Evolutionary conservation across 495 filamentous ascomycete genomes (phyloP), one percentile per base, ranked within the genome.

Genomic region (Neurospora terricola): DNA sequence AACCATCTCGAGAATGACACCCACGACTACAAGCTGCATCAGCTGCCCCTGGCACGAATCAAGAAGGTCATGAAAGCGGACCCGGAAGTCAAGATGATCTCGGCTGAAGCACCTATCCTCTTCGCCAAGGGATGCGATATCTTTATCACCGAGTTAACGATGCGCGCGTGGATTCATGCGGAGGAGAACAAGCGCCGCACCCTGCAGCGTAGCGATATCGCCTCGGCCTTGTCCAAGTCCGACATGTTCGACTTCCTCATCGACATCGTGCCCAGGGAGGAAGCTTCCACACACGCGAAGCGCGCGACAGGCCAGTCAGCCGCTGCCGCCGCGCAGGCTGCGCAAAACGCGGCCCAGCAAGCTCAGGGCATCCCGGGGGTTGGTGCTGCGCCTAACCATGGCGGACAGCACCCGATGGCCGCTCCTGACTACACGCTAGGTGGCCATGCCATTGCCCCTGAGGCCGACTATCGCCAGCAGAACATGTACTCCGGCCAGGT

Each of bases 61-160:
- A 99, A 98, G 87, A 99, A 99, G 81, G 96, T 99, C 76, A 99
- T 99, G 96, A 99, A 99, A 83, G 96, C 96, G 3, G 96, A 99
- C 76, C 96, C 96, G 2, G 96, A 99, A 75, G 96, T 99, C 69
- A 99, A 99, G 84, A 99, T 99, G 96, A 99, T 99, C 70, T 97
- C 94, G 12, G 96, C 96, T 27, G 96, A 99, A 83, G 96, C 96
- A 7, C 96, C 96, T 14, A 99, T 99, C 78, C 85, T 99, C 18
- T 99, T 99, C 79, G 96, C 96, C 69, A 99, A 99, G 84, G 96
- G 96, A 48, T 99, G 96, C 83, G 96, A 99, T 80, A 98, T 99
- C 78, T 99, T 99, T 84, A 99, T 99, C 78, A 99, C 96, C 4
- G 96, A 99, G 82, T 86, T 99, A 66, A 98, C 96, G 1, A 99